Evolutionary conservation across 2,329 filamentous ascomycete species (phyloP).

Genomic region (Diaporthe citriasiana): DNA sequence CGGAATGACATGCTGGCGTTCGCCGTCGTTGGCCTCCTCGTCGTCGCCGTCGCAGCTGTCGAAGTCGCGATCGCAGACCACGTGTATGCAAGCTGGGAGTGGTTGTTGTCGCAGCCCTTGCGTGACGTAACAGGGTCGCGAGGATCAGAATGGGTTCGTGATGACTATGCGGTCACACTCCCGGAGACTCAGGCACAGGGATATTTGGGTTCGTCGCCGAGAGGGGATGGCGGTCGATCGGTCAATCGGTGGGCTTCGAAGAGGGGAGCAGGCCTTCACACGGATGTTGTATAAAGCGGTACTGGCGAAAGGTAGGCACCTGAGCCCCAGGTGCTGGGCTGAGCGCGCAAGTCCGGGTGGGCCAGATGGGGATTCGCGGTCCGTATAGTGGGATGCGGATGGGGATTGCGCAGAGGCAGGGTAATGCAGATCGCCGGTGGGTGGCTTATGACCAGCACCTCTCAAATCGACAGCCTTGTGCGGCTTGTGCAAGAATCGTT

Average conservation of each 20-base stretch:
- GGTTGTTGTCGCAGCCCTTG: conserved; percentile 2
- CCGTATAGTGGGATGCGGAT: conserved; percentile 23
- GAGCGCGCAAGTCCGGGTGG: conserved; percentile 33
- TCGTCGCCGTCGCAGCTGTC: conserved; percentile 32
- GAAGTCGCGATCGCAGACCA: background rate
- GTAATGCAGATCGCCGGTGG: conserved; percentile 35
- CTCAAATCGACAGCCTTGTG: conserved; percentile 36
- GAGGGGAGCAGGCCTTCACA: conserved; percentile 2
- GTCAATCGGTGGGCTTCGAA: conserved; percentile 19
- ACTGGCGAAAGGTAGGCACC: conserved; percentile 28
- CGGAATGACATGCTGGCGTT: conserved; percentile 71
- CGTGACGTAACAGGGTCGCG: conserved; percentile 33
- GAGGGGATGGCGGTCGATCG: conserved; percentile 18
- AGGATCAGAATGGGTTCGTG: conserved; percentile 3
- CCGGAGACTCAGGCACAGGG: conserved; percentile 5
- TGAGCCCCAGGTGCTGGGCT: conserved; percentile 32
- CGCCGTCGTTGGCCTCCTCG: background rate
- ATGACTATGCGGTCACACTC: background rate
- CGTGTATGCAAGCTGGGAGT: background rate
- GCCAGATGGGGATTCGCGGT: conserved; percentile 34
- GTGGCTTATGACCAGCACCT: conserved; percentile 8
- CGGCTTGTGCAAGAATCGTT: conserved; percentile 28
- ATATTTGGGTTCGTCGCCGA: background rate
- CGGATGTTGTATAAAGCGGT: background rate
- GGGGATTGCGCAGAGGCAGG: conserved; percentile 26